These are phyloP conservation scores for Chloris gayana DNA, from an alignment of 176 grass and related monocot genomes.

Conservation along the genomic window DNA sequence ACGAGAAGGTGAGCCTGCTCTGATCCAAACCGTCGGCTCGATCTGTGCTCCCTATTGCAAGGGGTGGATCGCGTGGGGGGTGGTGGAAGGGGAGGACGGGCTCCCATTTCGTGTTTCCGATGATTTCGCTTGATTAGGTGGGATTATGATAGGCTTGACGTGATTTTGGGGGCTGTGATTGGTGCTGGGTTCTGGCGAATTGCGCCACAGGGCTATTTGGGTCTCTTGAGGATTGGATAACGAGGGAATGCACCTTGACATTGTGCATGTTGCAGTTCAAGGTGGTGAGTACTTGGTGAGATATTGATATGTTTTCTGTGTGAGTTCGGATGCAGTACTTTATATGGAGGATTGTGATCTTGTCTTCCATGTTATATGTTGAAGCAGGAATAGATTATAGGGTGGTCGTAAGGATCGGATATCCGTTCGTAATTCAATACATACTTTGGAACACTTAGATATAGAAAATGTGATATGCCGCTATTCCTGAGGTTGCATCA, in stretches of 20 bases:
- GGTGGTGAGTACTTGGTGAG: background rate
- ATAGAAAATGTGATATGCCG: background rate
- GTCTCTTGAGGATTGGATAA: background rate
- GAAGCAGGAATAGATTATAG: background rate
- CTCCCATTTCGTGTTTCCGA: background rate
- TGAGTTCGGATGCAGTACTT: background rate
- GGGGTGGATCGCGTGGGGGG: slow-evolving; percentile 15
- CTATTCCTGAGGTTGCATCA: background rate
- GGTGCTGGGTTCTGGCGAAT: slow-evolving; percentile 12
- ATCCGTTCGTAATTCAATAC: background rate
- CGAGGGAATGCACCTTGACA: background rate
- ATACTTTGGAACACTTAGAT: background rate
- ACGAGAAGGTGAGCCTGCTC: slow-evolving; percentile 72
- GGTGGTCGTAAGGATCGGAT: background rate
- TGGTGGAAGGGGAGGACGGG: background rate
- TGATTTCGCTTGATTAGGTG: background rate
- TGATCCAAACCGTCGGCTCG: slow-evolving; percentile 1
- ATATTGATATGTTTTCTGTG: slow-evolving; percentile 10
- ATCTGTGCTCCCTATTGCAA: background rate
- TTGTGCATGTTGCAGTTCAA: background rate
- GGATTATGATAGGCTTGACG: background rate
- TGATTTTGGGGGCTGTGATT: background rate
- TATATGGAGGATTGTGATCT: background rate
- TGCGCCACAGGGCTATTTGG: background rate
- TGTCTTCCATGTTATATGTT: background rate